These are phyloP conservation scores for Candida easanensis DNA, from an alignment of 805 yeast genomes.

Conservation along the genomic window DNA sequence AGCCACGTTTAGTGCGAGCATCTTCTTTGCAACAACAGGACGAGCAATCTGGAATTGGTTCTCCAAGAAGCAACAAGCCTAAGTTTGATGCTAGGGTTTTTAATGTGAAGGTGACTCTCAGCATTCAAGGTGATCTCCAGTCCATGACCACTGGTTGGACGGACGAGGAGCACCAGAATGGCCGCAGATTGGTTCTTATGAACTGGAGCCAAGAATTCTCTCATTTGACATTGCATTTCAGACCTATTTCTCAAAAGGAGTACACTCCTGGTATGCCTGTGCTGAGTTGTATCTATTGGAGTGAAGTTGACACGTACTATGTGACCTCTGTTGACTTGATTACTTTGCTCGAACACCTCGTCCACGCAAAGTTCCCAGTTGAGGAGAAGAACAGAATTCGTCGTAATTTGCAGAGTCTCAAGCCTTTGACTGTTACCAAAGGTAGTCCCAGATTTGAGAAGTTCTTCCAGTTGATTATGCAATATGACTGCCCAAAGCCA, in stretches of 20 bases:
- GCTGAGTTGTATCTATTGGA: slow-evolving; percentile 60
- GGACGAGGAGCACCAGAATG: slow-evolving; percentile 36
- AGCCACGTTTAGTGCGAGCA: slow-evolving; percentile 20
- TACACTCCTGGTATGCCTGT: slow-evolving; percentile 41
- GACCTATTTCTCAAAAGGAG: slow-evolving; percentile 35
- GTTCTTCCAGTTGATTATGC: slow-evolving; percentile 52
- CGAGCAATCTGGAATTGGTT: slow-evolving; percentile 1
- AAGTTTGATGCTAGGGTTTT: slow-evolving; percentile 1
- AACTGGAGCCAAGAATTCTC: slow-evolving; percentile 35
- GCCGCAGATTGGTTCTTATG: slow-evolving; percentile 49
- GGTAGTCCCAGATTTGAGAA: slow-evolving; percentile 34
- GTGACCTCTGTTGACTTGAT: slow-evolving; percentile 69
- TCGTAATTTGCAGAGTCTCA: slow-evolving; percentile 60
- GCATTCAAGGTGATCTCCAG: slow-evolving; percentile 16
- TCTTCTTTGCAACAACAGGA: slow-evolving; percentile 4
- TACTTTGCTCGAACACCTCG: slow-evolving; percentile 51
- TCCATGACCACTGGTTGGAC: slow-evolving; percentile 46
- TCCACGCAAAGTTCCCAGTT: slow-evolving; percentile 52
- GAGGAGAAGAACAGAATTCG: slow-evolving; percentile 71
- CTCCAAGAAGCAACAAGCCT: neutral
- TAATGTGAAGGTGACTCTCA: slow-evolving; percentile 18
- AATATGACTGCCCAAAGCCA: slow-evolving; percentile 61
- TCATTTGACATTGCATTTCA: slow-evolving; percentile 36
- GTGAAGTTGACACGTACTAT: slow-evolving; percentile 42
- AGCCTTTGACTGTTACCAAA: slow-evolving; percentile 58